Percentiles rank a stretch among this genome's conserved stretches.
Evolutionary conservation across 768 basidiomycete species (phyloP).

Genomic region (Mycena rosella): DNA sequence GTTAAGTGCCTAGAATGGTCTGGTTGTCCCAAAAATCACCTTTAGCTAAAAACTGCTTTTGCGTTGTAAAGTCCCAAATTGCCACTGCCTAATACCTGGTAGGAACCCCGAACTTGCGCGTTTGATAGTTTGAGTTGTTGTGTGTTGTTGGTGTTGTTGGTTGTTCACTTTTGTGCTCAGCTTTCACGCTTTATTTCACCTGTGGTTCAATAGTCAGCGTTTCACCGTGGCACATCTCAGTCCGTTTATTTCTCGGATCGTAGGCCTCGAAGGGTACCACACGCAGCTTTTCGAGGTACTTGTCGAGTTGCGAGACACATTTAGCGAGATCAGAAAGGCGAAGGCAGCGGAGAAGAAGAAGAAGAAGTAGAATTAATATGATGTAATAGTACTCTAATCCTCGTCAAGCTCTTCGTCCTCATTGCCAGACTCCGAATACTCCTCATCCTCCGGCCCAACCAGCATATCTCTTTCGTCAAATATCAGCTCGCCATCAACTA

Average conservation of each 20-base stretch:
- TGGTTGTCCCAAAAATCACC: too few species aligned
- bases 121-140: too few species aligned
- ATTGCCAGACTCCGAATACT: not conserved
- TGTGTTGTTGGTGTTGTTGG: too few species aligned
- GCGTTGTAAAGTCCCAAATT: too few species aligned
- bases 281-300: not conserved
- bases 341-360: not conserved
- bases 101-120: too few species aligned
- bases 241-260: not conserved
- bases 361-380: not conserved
- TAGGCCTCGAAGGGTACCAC: not conserved
- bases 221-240: not conserved
- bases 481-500: constrained; percentile 5
- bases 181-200: too few species aligned
- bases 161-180: too few species aligned
- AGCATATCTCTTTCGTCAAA: constrained; percentile 17
- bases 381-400: not conserved
- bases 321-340: not conserved
- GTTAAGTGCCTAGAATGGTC: too few species aligned
- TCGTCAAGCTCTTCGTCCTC: not conserved
- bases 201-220: too few species aligned
- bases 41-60: too few species aligned
- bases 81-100: too few species aligned
- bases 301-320: not conserved
- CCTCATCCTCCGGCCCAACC: constrained; percentile 6